These are phyloP conservation scores for Aspergillus persii DNA, from an alignment of 2,329 filamentous ascomycete genomes.

Conservation along the genomic window DNA sequence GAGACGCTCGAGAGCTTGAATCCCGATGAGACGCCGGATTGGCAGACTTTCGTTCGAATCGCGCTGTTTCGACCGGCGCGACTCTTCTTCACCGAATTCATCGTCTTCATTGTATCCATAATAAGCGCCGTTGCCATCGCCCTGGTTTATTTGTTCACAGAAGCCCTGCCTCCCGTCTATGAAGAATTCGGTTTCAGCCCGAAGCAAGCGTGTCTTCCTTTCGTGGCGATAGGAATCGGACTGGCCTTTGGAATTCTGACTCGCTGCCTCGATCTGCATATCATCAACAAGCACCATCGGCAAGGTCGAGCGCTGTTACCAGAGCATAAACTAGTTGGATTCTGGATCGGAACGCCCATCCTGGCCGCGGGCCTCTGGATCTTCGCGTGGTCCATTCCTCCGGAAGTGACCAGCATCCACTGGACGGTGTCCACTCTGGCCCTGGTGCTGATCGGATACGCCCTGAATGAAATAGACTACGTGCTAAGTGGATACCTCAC, in stretches of 20 bases:
- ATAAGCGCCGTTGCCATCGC: slow-evolving; percentile 46
- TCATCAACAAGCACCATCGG: slow-evolving; percentile 26
- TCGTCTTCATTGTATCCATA: slow-evolving; percentile 45
- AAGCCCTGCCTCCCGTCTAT: slow-evolving; percentile 44
- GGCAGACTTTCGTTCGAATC: slow-evolving; percentile 38
- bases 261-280: slow-evolving; percentile 41
- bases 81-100: slow-evolving; percentile 48
- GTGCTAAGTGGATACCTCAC: slow-evolving; percentile 43
- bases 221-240: slow-evolving; percentile 40
- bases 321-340: slow-evolving; percentile 50
- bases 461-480: slow-evolving; percentile 46
- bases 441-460: slow-evolving; percentile 46
- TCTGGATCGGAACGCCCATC: slow-evolving; percentile 45
- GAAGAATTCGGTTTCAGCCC: slow-evolving; percentile 30
- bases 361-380: slow-evolving; percentile 46
- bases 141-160: slow-evolving; percentile 51
- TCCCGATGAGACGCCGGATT: slow-evolving; percentile 39
- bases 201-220: slow-evolving; percentile 37
- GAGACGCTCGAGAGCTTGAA: slow-evolving; percentile 33
- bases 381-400: slow-evolving; percentile 50
- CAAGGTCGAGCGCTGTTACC: slow-evolving; percentile 29
- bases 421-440: slow-evolving; percentile 42
- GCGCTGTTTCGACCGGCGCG: slow-evolving; percentile 43
- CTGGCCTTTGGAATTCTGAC: slow-evolving; percentile 41
- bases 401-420: slow-evolving; percentile 28